Percentiles rank a stretch among this genome's conserved stretches.
These are phyloP conservation scores for Monilinia fructicola DNA, from an alignment of 2,329 filamentous ascomycete genomes.

Conservation along the genomic window DNA sequence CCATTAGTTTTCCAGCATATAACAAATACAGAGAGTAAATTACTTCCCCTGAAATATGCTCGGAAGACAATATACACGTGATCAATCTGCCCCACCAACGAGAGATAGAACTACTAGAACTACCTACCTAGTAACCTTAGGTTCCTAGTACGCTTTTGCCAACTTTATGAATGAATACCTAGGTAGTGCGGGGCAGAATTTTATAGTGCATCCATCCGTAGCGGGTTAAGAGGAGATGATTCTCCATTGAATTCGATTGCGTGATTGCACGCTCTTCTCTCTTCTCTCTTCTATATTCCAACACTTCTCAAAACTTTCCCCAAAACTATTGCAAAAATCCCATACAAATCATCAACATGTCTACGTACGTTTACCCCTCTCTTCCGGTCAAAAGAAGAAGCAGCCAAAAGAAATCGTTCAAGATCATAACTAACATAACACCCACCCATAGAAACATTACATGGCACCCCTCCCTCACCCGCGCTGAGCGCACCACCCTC, in stretches of 20 bases:
- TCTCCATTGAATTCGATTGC: slow-evolving; percentile 11
- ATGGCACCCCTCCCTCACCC: slow-evolving; percentile 78
- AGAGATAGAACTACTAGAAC: too few species aligned
- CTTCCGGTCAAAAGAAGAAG: not conserved
- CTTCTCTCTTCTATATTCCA: not conserved
- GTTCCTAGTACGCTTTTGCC: slow-evolving; percentile 2
- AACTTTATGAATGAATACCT: too few species aligned
- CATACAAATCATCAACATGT: slow-evolving; percentile 15
- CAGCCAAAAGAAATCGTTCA: too few species aligned
- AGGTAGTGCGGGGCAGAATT: slow-evolving; percentile 23
- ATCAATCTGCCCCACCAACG: slow-evolving; percentile 12
- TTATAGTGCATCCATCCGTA: slow-evolving; percentile 17
- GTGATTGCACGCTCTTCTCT: not conserved
- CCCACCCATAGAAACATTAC: slow-evolving; percentile 72
- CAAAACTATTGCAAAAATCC: not conserved
- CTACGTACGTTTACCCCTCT: slow-evolving; percentile 20
- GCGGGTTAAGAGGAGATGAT: slow-evolving; percentile 16
- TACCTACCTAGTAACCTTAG: too few species aligned
- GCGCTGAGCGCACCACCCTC: slow-evolving; percentile 69
- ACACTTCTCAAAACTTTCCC: not conserved
- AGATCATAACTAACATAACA: not conserved
- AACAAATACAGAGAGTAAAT: not conserved
- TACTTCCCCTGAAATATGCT: not conserved
- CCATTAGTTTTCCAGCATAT: not conserved
- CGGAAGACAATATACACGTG: not conserved